Conservation (phyloP, 257 asterid genomes). For the Plantago elongata region DNA sequence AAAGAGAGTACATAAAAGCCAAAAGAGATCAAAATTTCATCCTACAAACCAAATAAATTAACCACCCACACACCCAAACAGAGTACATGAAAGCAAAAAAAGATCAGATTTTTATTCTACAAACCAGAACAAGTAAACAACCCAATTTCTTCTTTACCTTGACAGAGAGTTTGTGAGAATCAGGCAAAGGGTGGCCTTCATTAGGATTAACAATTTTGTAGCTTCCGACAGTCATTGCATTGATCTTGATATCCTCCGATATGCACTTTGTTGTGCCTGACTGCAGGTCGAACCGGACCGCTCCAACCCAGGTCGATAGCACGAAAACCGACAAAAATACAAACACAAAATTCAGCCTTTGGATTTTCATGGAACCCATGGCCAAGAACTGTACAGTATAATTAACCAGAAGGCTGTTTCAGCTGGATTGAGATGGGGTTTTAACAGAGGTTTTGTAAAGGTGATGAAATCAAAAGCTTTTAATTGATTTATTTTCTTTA, state of each 20-base stretch:
- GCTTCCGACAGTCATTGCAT: constrained; percentile 92
- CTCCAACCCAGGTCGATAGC: constrained; percentile 42
- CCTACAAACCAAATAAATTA: not conserved
- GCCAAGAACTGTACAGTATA: too few species aligned
- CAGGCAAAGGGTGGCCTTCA: constrained; percentile 80
- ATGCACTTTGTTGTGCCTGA: constrained; percentile 93
- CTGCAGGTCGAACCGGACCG: constrained; percentile 79
- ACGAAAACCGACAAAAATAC: constrained; percentile 39
- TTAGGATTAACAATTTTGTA: constrained; percentile 72
- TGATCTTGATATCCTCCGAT: constrained; percentile 83
- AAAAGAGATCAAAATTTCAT: not conserved
- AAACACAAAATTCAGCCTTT: constrained; percentile 24
- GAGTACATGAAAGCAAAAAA: not conserved
- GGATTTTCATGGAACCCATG: constrained; percentile 24
- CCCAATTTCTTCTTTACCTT: constrained; percentile 40
- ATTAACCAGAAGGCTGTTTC: too few species aligned
- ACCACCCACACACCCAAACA: not conserved
- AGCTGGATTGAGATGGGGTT: not conserved
- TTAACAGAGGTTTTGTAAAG: constrained; percentile 18
- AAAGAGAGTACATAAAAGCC: not conserved
- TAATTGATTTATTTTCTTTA: not conserved
- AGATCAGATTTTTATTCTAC: not conserved
- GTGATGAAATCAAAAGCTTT: not conserved
- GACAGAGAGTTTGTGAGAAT: constrained; percentile 80
- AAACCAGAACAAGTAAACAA: not conserved